Conservation (phyloP, 75 land plant species). For the Cunninghamia lanceolata region DNA sequence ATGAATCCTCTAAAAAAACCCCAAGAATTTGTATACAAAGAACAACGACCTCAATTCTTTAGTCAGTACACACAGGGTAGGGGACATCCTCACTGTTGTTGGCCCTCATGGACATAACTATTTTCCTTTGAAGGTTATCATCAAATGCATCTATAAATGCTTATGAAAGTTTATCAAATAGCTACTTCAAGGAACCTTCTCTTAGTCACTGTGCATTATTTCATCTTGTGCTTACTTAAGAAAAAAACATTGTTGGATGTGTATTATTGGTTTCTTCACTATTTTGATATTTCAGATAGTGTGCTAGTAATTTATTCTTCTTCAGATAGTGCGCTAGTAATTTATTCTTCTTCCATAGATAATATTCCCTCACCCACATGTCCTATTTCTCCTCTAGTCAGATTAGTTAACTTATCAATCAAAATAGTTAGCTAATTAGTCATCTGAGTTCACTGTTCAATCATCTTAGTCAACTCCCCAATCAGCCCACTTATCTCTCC, state of each 20-base stretch:
- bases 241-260: no score
- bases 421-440: no score
- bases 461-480: no score
- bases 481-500: no score
- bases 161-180: neutral
- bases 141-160: neutral
- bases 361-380: no score
- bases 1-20: neutral
- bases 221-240: no score
- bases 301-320: neutral
- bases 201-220: neutral
- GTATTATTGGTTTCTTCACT: constrained; percentile 10
- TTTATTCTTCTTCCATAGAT: neutral
- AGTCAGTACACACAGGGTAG: neutral
- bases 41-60: neutral
- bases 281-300: neutral
- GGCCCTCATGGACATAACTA: neutral
- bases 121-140: neutral
- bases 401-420: no score
- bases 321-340: no score
- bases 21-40: neutral
- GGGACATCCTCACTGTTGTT: neutral
- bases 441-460: no score
- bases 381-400: no score
- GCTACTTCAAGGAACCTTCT: neutral